These are phyloP conservation scores for Claviceps pazoutovae DNA, from an alignment of 2,329 filamentous ascomycete genomes.

Conservation along the genomic window DNA sequence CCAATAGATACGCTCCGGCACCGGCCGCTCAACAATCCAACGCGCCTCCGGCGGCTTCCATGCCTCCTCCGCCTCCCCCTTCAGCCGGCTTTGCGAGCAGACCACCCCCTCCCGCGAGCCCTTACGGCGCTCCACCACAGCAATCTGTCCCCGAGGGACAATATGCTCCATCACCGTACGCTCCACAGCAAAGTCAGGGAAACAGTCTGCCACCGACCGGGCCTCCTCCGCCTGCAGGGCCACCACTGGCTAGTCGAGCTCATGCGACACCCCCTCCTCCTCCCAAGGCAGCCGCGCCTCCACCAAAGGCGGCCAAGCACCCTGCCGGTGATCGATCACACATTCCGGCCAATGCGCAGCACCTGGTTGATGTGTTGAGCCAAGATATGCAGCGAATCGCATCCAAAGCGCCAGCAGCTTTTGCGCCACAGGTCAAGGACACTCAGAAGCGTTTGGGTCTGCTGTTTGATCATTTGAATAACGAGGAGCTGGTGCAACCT, in stretches of 20 bases:
- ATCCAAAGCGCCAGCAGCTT: conserved; percentile 69
- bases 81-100: conserved; percentile 23
- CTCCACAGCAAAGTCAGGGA: conserved; percentile 29
- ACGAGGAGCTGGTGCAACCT: conserved; percentile 74
- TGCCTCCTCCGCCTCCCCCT: conserved; percentile 25
- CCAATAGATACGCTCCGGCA: conserved; percentile 62
- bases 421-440: conserved; percentile 80
- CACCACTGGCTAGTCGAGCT: conserved; percentile 19
- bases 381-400: conserved; percentile 84
- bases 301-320: conserved; percentile 48
- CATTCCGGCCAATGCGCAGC: conserved; percentile 63
- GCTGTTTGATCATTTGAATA: conserved; percentile 95
- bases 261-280: conserved; percentile 31
- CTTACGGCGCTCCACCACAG: conserved; percentile 31
- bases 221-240: conserved; percentile 26
- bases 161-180: conserved; percentile 20
- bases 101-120: conserved; percentile 29
- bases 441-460: conserved; percentile 85
- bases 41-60: conserved; percentile 26
- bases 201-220: conserved; percentile 18
- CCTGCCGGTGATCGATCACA: conserved; percentile 81
- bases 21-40: conserved; percentile 40
- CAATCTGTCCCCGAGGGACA: conserved; percentile 25
- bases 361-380: conserved; percentile 67
- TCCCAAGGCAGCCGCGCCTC: conserved; percentile 33